Conservation (phyloP, 169 alveolate genomes). For the Eimeria maxima region DNA sequence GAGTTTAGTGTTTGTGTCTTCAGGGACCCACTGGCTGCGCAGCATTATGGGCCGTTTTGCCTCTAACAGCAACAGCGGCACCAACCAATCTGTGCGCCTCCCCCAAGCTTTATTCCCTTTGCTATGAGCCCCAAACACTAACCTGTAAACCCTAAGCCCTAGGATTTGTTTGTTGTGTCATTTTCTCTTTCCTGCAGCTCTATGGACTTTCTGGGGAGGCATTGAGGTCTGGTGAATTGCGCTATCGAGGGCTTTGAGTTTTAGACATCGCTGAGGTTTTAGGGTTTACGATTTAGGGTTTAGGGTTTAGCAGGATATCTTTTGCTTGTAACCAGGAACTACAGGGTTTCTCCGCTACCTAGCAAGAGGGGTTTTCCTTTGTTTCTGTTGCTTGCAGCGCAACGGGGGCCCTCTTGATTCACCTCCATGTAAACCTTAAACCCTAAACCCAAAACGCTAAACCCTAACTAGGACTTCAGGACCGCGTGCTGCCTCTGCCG, state of each 20-base stretch:
- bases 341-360: too few relatives aligned
- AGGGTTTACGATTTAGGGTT: too few relatives aligned
- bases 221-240: background rate
- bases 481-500: background rate
- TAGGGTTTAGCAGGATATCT: too few relatives aligned
- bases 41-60: background rate
- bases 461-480: background rate
- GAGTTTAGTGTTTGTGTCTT: background rate
- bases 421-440: slow-evolving; percentile 23
- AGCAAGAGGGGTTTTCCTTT: background rate
- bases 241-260: background rate
- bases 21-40: slow-evolving; percentile 38
- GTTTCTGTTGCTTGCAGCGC: slow-evolving; percentile 38
- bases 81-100: background rate
- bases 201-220: slow-evolving; percentile 32
- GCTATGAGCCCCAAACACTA: slow-evolving; percentile 5
- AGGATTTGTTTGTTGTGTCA: background rate
- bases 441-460: slow-evolving; percentile 36
- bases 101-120: background rate
- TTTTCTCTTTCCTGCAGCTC: background rate
- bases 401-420: slow-evolving; percentile 47
- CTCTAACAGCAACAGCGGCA: background rate
- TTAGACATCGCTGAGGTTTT: too few relatives aligned
- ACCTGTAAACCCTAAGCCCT: slow-evolving; percentile 29
- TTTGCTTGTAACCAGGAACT: too few relatives aligned